Evolutionary conservation across 352 stramenopile species (phyloP), one percentile per base, ranked within the genome.

Genomic region (Phytophthora citricola): DNA sequence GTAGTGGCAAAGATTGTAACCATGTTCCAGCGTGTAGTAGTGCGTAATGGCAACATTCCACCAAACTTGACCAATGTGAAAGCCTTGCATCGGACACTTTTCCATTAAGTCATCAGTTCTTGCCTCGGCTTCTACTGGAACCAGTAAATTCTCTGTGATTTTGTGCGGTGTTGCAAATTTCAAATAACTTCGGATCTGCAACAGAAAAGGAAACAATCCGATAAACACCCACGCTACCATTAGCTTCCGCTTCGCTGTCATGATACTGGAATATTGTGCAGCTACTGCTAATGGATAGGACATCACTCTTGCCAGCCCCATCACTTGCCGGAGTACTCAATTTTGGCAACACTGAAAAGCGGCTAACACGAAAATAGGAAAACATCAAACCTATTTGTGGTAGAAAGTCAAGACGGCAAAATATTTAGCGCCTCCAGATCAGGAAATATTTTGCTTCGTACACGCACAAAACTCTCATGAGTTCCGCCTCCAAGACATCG

Each of bases 101-200:
- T 53, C 54, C 8, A 27, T 2, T 4, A 61, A 24, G 20, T 53
- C 32, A 5, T 53, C 31, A 2, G 41, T 45, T 15, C 5, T 53
- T 22, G 41, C 20, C 2, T 45, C 15, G 1, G 12, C 3, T 38
- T 29, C 31, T 36, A 32, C 4, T 31, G 54, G 31, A 1, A 50
- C 20, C 9, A 61, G 15, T 12, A 61, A 27, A 10, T 27, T 53
- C 14, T 53, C 31, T 5, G 41, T 36, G 31, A 53, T 61, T 24
- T 55, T 52, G 41, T 62, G 54, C 5, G 54, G 54, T 27, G 29
- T 62, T 29, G 54, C 54, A 48, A 62, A 53, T 44, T 53, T 62
- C 17, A 36, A 12, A 32, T 46, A 53, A 20, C 54, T 51, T 14
- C 54, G 54, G 14, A 36, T 29, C n/a, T 62, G 54, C n/a, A 62